A percentile compares a stretch with the other conserved stretches of the same genome.
Conservation (phyloP, 2,329 filamentous ascomycete genomes). For the Fusarium sulawesiense region DNA sequence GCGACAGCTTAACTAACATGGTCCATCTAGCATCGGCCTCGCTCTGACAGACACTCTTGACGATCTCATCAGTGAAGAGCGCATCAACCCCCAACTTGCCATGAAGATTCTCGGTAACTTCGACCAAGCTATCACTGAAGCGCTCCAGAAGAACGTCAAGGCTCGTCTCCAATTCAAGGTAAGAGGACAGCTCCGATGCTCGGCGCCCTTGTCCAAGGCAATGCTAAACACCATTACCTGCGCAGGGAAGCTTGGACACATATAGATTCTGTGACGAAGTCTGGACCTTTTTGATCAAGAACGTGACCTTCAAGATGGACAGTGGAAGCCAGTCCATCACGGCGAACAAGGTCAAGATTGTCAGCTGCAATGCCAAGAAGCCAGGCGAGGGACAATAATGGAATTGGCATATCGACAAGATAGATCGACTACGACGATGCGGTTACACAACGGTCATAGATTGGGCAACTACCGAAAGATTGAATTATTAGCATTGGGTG, state of each 20-base stretch:
- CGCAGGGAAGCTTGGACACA: constrained; percentile 92
- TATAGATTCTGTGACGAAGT: constrained; percentile 99
- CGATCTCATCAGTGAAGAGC: constrained; percentile 91
- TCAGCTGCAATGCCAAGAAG: constrained; percentile 93
- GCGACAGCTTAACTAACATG: constrained; percentile 46
- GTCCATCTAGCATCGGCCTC: constrained; percentile 79
- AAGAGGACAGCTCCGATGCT: constrained; percentile 40
- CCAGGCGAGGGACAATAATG: constrained; percentile 54
- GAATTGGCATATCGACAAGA: neutral
- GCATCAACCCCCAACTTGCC: constrained; percentile 96
- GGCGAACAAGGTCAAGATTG: constrained; percentile 97
- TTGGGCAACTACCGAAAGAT: constrained; percentile 33
- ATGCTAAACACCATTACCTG: constrained; percentile 2
- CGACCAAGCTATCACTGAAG: constrained; percentile 91
- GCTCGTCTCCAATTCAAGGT: constrained; percentile 95
- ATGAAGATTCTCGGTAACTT: constrained; percentile 99
- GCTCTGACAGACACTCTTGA: constrained; percentile 97
- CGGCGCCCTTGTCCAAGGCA: neutral
- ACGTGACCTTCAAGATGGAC: constrained; percentile 98
- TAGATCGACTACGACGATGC: neutral
- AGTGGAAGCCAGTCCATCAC: constrained; percentile 76
- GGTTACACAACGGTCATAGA: constrained; percentile 21
- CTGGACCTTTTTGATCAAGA: constrained; percentile 99
- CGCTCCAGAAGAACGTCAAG: constrained; percentile 92
- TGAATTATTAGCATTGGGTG: constrained; percentile 43